Percentiles rank a stretch among this genome's conserved stretches.
Conservation (phyloP, 257 asterid species). For the Solanum habrochaites region DNA sequence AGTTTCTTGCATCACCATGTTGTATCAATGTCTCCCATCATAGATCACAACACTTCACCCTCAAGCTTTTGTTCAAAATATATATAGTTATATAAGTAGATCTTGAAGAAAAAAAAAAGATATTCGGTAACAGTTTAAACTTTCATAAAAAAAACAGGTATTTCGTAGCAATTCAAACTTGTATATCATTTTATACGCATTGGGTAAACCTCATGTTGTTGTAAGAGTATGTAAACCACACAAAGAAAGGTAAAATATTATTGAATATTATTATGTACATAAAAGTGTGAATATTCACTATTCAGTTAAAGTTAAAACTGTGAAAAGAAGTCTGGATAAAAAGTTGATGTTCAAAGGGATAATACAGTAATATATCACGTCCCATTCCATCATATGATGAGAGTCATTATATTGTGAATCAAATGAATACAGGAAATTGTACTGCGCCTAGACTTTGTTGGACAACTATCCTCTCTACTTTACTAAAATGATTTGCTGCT, state of each 20-base stretch:
- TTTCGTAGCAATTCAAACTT: not conserved
- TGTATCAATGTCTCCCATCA: conserved; percentile 1
- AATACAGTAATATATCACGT: not conserved
- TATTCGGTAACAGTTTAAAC: not conserved
- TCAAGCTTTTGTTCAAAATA: not conserved
- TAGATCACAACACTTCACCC: not conserved
- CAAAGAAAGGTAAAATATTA: too few species aligned
- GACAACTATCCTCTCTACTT: not conserved
- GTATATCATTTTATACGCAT: too few species aligned
- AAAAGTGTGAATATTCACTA: not conserved
- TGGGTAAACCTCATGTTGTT: too few species aligned
- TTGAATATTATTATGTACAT: not conserved
- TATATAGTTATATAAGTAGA: not conserved
- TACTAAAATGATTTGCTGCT: not conserved
- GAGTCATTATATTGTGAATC: not conserved
- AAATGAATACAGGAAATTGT: not conserved
- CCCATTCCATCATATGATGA: not conserved
- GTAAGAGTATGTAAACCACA: not conserved
- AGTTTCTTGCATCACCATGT: not conserved
- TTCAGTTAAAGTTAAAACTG: not conserved
- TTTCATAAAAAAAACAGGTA: not conserved
- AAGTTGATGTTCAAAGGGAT: not conserved
- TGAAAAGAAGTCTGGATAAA: not conserved
- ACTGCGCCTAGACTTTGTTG: not conserved
- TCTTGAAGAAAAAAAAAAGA: not conserved